Conservation (phyloP, 2,329 filamentous ascomycete species). For the Endothia cerciana region DNA sequence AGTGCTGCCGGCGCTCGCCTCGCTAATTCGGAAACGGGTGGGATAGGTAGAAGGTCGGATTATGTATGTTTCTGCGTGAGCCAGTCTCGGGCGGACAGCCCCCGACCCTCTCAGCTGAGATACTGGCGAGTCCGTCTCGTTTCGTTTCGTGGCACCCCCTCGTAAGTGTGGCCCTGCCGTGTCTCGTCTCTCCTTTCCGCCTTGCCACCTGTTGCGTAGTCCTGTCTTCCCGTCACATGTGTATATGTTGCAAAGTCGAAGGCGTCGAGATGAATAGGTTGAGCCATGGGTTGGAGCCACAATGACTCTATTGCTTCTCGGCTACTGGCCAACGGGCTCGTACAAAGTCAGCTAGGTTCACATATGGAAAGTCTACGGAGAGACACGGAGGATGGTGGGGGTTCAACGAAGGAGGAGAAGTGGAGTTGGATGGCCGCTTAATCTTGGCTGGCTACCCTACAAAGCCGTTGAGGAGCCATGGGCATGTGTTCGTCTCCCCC, state of each 20-base stretch:
- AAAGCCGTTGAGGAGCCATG: slow-evolving; percentile 18
- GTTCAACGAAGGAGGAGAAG: background rate
- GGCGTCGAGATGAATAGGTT: background rate
- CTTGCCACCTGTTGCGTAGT: background rate
- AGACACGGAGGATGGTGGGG: background rate
- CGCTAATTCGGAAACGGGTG: slow-evolving; percentile 13
- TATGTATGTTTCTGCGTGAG: slow-evolving; percentile 28
- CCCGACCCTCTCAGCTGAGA: slow-evolving; percentile 15
- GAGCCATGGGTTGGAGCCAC: slow-evolving; percentile 2
- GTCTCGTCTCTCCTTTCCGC: slow-evolving; percentile 10
- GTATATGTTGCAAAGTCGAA: background rate
- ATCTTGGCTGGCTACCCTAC: background rate
- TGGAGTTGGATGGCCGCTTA: slow-evolving; percentile 13
- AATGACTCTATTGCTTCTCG: slow-evolving; percentile 7
- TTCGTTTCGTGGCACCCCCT: slow-evolving; percentile 20
- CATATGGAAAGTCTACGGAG: slow-evolving; percentile 18
- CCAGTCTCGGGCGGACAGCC: slow-evolving; percentile 25
- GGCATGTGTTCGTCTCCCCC: slow-evolving; percentile 14
- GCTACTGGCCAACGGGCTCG: slow-evolving; percentile 12
- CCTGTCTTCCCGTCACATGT: slow-evolving; percentile 2
- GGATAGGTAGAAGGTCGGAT: slow-evolving; percentile 5
- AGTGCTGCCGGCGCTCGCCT: slow-evolving; percentile 21
- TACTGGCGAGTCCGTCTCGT: slow-evolving; percentile 7
- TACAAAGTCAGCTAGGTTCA: slow-evolving; percentile 15
- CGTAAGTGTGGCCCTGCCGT: slow-evolving; percentile 7